Percentiles rank a stretch among this genome's conserved stretches.
These are phyloP conservation scores for Allium fistulosum DNA, from an alignment of 106 monocot genomes.

Conservation along the genomic window DNA sequence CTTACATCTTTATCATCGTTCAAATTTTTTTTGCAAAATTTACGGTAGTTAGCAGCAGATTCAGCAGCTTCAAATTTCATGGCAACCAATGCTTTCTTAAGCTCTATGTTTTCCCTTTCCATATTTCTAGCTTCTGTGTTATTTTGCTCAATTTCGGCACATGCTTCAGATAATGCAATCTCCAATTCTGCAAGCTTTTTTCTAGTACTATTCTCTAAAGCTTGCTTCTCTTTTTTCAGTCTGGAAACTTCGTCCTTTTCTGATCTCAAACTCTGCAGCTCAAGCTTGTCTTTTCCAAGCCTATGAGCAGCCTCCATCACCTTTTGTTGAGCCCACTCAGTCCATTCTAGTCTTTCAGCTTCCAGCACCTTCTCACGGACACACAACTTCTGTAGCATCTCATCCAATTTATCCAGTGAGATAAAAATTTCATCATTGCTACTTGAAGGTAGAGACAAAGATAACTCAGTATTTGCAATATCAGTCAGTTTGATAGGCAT, in stretches of 20 bases:
- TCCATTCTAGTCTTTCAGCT: conserved; percentile 69
- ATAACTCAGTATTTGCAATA: conserved; percentile 59
- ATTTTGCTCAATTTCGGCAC: conserved; percentile 49
- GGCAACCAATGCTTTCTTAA: conserved; percentile 72
- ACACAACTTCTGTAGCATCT: conserved; percentile 42
- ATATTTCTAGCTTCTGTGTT: conserved; percentile 36
- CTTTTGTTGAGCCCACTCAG: conserved; percentile 87
- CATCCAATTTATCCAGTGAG: conserved; percentile 57
- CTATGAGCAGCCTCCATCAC: conserved; percentile 76
- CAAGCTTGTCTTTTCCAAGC: conserved; percentile 63
- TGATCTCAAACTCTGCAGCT: conserved; percentile 63
- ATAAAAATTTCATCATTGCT: conserved; percentile 19
- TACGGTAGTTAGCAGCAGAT: conserved; percentile 54
- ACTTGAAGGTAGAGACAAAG: conserved; percentile 46
- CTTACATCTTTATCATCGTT: conserved; percentile 46
- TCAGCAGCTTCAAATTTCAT: conserved; percentile 58
- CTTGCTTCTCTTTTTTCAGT: conserved; percentile 64
- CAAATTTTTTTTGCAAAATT: conserved; percentile 52
- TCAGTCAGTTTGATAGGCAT: conserved; percentile 1
- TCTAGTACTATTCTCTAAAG: conserved; percentile 66
- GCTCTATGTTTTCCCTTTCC: conserved; percentile 53
- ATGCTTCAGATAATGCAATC: conserved; percentile 61
- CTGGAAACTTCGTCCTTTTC: conserved; percentile 77
- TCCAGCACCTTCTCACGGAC: conserved; percentile 46
- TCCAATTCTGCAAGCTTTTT: conserved; percentile 88